Percentiles rank a stretch among this genome's conserved stretches.
Conservation (phyloP, 148 eudicot species). For the Amaranthus cruentus region DNA sequence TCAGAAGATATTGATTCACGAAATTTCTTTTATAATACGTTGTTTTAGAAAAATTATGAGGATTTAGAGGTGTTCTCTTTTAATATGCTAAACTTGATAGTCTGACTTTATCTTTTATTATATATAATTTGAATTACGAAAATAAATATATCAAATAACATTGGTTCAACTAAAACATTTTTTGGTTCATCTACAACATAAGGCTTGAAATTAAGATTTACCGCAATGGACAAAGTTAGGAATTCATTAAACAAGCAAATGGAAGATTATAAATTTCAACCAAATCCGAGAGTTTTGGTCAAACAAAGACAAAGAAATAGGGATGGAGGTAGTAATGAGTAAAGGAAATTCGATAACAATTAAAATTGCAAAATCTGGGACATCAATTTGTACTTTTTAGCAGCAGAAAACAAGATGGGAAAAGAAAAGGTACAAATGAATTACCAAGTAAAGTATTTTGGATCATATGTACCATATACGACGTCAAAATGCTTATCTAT, state of each 20-base stretch:
- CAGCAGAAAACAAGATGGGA: constrained; percentile 14
- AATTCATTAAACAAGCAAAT: neutral
- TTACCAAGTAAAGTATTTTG: constrained; percentile 67
- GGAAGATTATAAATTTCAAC: neutral
- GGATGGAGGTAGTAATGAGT: too few relatives aligned
- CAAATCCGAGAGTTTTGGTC: too few relatives aligned
- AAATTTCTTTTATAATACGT: too few relatives aligned
- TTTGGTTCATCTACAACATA: neutral
- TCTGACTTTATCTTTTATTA: too few relatives aligned
- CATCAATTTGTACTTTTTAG: constrained; percentile 1
- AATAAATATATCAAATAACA: too few relatives aligned
- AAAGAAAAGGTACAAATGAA: neutral
- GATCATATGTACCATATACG: constrained; percentile 78
- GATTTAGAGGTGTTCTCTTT: too few relatives aligned
- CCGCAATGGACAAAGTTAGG: neutral
- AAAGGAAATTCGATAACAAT: neutral
- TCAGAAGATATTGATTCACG: too few relatives aligned
- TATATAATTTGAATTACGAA: too few relatives aligned
- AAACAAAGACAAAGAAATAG: neutral
- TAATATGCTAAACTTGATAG: too few relatives aligned
- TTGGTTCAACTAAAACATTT: too few relatives aligned
- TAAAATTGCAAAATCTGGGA: neutral
- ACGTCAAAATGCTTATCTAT: constrained; percentile 81
- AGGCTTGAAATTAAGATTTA: neutral
- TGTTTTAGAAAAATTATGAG: too few relatives aligned